Evolutionary conservation across 2,329 filamentous ascomycete genomes (phyloP).

Genomic region (Alternaria gaisen): DNA sequence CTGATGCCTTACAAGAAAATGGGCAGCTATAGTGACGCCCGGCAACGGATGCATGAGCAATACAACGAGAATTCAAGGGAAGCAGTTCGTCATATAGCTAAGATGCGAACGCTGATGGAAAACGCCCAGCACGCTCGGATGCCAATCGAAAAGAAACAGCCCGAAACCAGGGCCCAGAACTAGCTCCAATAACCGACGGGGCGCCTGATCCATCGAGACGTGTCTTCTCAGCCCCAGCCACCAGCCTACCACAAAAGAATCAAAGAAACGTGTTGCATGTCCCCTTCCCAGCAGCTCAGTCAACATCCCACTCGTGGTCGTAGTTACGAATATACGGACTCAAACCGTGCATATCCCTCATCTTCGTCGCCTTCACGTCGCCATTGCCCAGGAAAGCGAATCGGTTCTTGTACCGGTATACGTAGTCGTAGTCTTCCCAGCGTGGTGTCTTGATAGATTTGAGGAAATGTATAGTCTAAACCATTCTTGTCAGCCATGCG

Average conservation of each 20-base stretch:
- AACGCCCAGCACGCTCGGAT: slow-evolving; percentile 1
- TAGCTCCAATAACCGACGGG: not conserved
- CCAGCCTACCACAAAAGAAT: not conserved
- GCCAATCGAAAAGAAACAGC: not conserved
- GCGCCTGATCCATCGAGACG: not conserved
- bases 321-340: slow-evolving; percentile 57
- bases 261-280: not conserved
- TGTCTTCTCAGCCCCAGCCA: slow-evolving; percentile 4
- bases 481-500: not conserved
- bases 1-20: too few species aligned
- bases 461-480: slow-evolving; percentile 49
- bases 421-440: slow-evolving; percentile 58
- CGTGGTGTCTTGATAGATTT: slow-evolving; percentile 53
- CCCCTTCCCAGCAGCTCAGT: slow-evolving; percentile 34
- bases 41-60: not conserved
- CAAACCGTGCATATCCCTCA: slow-evolving; percentile 52
- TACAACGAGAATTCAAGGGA: too few species aligned
- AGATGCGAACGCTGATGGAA: not conserved
- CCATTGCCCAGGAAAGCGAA: slow-evolving; percentile 50
- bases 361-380: slow-evolving; percentile 56
- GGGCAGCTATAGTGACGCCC: too few species aligned
- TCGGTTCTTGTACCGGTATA: slow-evolving; percentile 48
- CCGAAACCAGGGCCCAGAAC: not conserved
- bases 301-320: slow-evolving; percentile 58
- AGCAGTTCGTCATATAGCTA: not conserved